phyloP scores from a whole-genome alignment of 2,329 filamentous ascomycete genomes.

The Fusarium sambucinum region DNA sequence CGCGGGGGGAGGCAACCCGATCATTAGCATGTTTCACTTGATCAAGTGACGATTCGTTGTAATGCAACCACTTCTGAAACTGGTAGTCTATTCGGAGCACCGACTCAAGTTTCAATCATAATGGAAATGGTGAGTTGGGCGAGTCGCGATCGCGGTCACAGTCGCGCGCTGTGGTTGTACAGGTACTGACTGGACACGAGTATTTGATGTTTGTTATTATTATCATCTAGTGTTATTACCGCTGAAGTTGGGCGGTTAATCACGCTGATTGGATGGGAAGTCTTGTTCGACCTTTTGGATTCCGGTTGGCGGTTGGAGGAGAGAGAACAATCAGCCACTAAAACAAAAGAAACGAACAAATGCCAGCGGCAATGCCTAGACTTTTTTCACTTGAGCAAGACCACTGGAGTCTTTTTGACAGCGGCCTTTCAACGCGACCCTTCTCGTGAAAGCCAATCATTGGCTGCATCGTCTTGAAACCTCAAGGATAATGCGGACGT shows the following conservation, averaged over 20 bases:
- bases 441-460: constrained; percentile 22
- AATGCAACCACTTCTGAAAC: constrained; percentile 45
- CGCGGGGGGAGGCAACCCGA: constrained; percentile 41
- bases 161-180: constrained; percentile 6
- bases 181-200: background rate
- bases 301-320: constrained; percentile 45
- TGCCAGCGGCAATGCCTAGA: constrained; percentile 25
- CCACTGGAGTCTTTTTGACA: constrained; percentile 20
- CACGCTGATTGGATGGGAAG: constrained; percentile 34
- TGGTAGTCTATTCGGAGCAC: constrained; percentile 23
- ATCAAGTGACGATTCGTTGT: constrained; percentile 31
- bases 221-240: constrained; percentile 19
- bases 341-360: constrained; percentile 14
- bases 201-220: constrained; percentile 9
- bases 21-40: constrained; percentile 44
- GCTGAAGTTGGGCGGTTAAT: constrained; percentile 37
- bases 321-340: constrained; percentile 34
- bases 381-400: background rate
- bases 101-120: constrained; percentile 24
- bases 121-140: background rate
- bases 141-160: background rate
- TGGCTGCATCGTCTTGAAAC: constrained; percentile 10
- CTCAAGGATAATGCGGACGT: constrained; percentile 29
- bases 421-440: constrained; percentile 3
- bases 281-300: constrained; percentile 21